Base-by-base conservation (phyloP, 768 basidiomycete genomes). In the Floccularia luteovirens region DNA sequence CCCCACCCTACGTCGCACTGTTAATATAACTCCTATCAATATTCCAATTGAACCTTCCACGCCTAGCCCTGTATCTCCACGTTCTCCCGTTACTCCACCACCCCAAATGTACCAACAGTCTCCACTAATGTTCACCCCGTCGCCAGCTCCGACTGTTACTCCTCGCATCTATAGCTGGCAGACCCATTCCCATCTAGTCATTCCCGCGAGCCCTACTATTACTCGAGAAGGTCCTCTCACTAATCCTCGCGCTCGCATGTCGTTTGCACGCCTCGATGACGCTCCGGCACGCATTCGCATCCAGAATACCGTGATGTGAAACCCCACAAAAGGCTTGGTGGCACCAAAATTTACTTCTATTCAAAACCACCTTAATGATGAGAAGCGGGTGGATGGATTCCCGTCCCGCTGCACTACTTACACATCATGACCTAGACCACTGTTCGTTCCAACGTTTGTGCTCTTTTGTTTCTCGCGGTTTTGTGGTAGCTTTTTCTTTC, bases 121-220 rank as follows among this genome's bases (percentile, higher is more conserved):
- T 25, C 38, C 63, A 42, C 31, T 61, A 19, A n/a, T n/a, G n/a
- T n/a, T n/a, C n/a, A 58, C 64, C n/a, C 74, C 77, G 20, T 77
- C 77, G 2, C 74, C 78, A 3, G 63, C 76, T 4, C 75, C 75
- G 0, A 57, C 72, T 4, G 69, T 71, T 37, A 74, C 78, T 1
- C 79, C 78, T 5, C 66, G 74, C 28, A 60, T 79, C 22, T 79
- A 79, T 52, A 60, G 69, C 1, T 81, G 79, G 79, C 60, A 54
- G 32, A 48, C 33, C n/a, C 56, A 53, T 31, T 40, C 54, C 31
- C 42, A 56, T 14, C 57, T 57, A 40, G 50, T 53, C 39, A 52
- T 53, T 43, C 61, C 56, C 28, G 38, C 44, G 20, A 67, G 62
- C 32, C 74, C 61, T 7, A 57, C 56, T 41, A 57, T 51, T 45